These are phyloP conservation scores for Sodiomyces alkalinus DNA, from an alignment of 2,329 filamentous ascomycete species.

Conservation along the genomic window DNA sequence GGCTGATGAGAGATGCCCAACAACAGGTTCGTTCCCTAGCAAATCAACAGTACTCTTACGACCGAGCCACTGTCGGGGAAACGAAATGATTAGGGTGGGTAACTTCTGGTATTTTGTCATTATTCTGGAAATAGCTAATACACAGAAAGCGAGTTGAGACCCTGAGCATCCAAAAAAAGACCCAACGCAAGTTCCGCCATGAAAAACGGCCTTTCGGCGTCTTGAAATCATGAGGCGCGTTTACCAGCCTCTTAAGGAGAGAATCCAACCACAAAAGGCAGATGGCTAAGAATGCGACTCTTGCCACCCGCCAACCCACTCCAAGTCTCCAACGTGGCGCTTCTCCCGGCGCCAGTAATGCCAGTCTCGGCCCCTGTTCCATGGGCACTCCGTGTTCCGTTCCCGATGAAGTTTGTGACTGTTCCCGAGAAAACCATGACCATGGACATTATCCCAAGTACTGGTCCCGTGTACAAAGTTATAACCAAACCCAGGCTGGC, in stretches of 20 bases:
- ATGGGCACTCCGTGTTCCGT: conserved; percentile 36
- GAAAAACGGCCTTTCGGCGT: conserved; percentile 7
- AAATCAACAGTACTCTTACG: no score
- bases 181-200: conserved; percentile 5
- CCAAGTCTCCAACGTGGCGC: conserved; percentile 62
- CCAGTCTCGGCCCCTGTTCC: conserved; percentile 43
- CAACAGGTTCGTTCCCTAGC: no score
- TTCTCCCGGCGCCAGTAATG: conserved; percentile 46
- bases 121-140: conserved; percentile 36
- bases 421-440: conserved; percentile 16
- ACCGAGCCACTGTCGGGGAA: no score
- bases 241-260: conserved; percentile 10
- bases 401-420: conserved; percentile 27
- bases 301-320: conserved; percentile 92
- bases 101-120: conserved; percentile 49
- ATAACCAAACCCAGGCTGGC: conserved; percentile 21
- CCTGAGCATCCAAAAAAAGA: conserved; percentile 16
- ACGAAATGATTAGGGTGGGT: no score
- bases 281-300: conserved; percentile 29
- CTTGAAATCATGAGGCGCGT: no score
- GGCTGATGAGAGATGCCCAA: no score
- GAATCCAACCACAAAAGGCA: conserved; percentile 48
- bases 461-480: no score
- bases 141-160: conserved; percentile 49
- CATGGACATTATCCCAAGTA: conserved; percentile 22